Percentiles rank a stretch among this genome's conserved stretches.
phyloP scores from a whole-genome alignment of 257 asterid genomes.

The Nicotiana obtusifolia region DNA sequence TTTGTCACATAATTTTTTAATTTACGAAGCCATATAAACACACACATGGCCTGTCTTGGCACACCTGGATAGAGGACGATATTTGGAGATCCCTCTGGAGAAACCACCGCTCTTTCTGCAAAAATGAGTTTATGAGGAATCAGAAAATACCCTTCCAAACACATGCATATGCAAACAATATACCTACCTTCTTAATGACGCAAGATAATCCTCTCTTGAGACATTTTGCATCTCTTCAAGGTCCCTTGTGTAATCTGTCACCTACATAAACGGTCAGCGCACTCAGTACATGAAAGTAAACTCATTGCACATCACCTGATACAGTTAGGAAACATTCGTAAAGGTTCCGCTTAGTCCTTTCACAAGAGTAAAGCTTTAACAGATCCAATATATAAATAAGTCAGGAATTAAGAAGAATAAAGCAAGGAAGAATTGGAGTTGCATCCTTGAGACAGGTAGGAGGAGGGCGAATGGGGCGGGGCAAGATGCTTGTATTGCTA shows the following conservation, averaged over 20 bases:
- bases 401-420: background rate
- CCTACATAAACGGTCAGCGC: slow-evolving; percentile 34
- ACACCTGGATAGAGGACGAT: slow-evolving; percentile 94
- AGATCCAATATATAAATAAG: background rate
- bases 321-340: background rate
- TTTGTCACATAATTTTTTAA: background rate
- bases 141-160: background rate
- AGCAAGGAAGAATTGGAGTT: background rate
- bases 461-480: background rate
- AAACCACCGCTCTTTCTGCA: slow-evolving; percentile 99
- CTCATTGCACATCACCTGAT: background rate
- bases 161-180: background rate
- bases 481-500: background rate
- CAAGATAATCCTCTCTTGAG: slow-evolving; percentile 93
- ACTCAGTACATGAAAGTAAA: background rate
- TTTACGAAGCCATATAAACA: background rate
- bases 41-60: slow-evolving; percentile 1
- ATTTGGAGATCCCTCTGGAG: slow-evolving; percentile 88
- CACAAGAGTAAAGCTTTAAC: background rate
- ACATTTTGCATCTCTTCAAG: slow-evolving; percentile 97
- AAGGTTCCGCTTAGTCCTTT: background rate
- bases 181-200: slow-evolving; percentile 84
- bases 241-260: slow-evolving; percentile 88
- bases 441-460: background rate
- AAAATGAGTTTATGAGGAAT: slow-evolving; percentile 20